These are phyloP conservation scores for Schwanniomyces etchellsii DNA, from an alignment of 1,139 yeast genomes.

Conservation along the genomic window DNA sequence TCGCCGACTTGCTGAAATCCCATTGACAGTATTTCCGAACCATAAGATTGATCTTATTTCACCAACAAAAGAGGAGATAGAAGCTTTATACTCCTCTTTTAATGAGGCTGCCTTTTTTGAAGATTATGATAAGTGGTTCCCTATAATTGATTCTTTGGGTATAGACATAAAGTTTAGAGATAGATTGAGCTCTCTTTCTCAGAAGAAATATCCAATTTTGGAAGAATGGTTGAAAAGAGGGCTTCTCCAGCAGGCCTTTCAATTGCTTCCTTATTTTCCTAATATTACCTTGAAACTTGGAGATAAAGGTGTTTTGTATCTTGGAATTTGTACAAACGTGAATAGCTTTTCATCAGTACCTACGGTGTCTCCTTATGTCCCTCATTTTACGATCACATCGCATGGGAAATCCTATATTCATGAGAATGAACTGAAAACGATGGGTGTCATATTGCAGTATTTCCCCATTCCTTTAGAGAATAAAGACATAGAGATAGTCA, in stretches of 20 bases:
- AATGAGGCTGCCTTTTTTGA: constrained; percentile 43
- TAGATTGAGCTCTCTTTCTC: constrained; percentile 23
- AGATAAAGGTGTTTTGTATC: constrained; percentile 50
- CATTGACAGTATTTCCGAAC: constrained; percentile 25
- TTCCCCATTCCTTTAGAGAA: constrained; percentile 45
- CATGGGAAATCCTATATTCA: constrained; percentile 11
- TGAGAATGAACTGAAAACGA: constrained; percentile 13
- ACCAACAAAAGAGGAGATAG: constrained; percentile 65
- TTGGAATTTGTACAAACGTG: constrained; percentile 28
- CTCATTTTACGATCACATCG: constrained; percentile 16
- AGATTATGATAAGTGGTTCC: constrained; percentile 71
- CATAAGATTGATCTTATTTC: constrained; percentile 43
- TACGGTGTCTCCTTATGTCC: constrained; percentile 27
- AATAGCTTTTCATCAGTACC: constrained; percentile 30
- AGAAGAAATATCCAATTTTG: constrained; percentile 14
- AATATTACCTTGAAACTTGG: constrained; percentile 66
- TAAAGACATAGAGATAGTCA: constrained; percentile 26
- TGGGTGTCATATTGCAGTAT: constrained; percentile 61
- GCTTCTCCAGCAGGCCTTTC: constrained; percentile 61
- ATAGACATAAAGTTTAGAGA: constrained; percentile 44
- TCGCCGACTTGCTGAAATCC: constrained; percentile 22
- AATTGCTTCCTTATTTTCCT: constrained; percentile 69
- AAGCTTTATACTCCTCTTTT: constrained; percentile 48
- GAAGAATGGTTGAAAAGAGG: constrained; percentile 39
- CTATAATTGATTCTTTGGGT: constrained; percentile 58